A percentile compares a stretch with the other conserved stretches of the same genome.
Conservation (phyloP, 1,139 yeast species). For the Candida sp. region DNA sequence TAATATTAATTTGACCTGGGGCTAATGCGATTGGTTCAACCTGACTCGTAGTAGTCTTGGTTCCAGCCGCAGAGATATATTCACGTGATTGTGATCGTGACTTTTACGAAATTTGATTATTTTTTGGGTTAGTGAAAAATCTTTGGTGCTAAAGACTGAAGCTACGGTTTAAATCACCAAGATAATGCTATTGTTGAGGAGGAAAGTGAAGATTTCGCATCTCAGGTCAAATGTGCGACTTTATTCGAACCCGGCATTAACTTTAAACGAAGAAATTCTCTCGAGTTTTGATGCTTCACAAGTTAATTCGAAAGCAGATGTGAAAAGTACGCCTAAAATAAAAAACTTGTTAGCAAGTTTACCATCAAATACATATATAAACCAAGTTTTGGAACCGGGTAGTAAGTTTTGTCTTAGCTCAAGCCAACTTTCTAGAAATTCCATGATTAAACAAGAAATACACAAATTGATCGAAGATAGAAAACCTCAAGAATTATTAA, state of each 20-base stretch:
- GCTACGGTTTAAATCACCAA: neutral
- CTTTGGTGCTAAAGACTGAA: neutral
- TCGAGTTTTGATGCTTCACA: neutral
- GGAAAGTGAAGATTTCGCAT: neutral
- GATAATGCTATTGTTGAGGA: conserved; percentile 1
- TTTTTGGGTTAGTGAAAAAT: neutral
- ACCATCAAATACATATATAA: neutral
- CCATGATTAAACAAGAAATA: conserved; percentile 12
- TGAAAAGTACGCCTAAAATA: neutral
- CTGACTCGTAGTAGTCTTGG: no score
- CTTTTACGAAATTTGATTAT: neutral
- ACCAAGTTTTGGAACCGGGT: neutral
- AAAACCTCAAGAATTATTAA: conserved; percentile 16
- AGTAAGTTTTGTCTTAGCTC: conserved; percentile 5
- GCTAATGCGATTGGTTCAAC: no score
- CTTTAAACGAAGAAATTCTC: neutral
- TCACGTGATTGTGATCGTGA: neutral
- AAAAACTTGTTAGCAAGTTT: neutral
- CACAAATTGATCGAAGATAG: conserved; percentile 13
- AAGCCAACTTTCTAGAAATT: conserved; percentile 2
- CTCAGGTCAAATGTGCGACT: neutral
- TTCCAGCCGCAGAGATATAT: no score
- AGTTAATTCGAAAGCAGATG: neutral
- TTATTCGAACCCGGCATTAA: neutral
- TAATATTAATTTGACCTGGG: no score